Evolutionary conservation across 1,284 basidiomycete genomes (phyloP).

Genomic region (Microbotryomycetes sp.): DNA sequence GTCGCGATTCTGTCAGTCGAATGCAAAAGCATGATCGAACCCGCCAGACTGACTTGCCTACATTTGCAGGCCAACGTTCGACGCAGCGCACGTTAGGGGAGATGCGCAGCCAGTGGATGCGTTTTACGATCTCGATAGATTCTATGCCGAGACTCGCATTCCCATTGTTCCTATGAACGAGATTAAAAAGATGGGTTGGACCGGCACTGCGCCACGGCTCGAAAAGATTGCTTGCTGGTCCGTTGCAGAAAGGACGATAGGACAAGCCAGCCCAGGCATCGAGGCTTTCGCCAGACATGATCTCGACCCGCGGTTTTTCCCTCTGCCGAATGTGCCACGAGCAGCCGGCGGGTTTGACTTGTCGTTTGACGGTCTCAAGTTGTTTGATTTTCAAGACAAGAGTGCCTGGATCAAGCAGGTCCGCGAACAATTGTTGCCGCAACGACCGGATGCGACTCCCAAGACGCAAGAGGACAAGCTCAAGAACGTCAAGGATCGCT

Average conservation of each 20-base stretch:
- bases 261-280: conserved; percentile 12
- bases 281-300: conserved; percentile 19
- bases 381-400: conserved; percentile 23
- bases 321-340: conserved; percentile 11
- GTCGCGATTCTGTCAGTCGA: conserved; percentile 25
- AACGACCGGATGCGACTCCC: not conserved
- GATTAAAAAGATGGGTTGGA: conserved; percentile 7
- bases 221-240: conserved; percentile 29
- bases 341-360: conserved; percentile 23
- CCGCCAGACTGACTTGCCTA: not conserved
- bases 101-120: conserved; percentile 5
- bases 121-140: conserved; percentile 27
- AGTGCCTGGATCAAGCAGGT: conserved; percentile 14
- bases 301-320: conserved; percentile 15
- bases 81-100: conserved; percentile 23
- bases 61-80: conserved; percentile 17
- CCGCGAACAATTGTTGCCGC: conserved; percentile 15
- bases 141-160: conserved; percentile 19
- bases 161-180: conserved; percentile 16
- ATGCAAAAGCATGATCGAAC: not conserved
- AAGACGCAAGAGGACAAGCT: not conserved
- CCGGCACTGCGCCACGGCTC: not conserved
- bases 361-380: conserved; percentile 21
- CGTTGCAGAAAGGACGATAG: conserved; percentile 13
- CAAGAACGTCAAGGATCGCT: conserved; percentile 22